Evolutionary conservation across 345 rosid genomes (phyloP), one percentile per base, ranked within the genome.

Genomic region (Hirschfeldia incana): DNA sequence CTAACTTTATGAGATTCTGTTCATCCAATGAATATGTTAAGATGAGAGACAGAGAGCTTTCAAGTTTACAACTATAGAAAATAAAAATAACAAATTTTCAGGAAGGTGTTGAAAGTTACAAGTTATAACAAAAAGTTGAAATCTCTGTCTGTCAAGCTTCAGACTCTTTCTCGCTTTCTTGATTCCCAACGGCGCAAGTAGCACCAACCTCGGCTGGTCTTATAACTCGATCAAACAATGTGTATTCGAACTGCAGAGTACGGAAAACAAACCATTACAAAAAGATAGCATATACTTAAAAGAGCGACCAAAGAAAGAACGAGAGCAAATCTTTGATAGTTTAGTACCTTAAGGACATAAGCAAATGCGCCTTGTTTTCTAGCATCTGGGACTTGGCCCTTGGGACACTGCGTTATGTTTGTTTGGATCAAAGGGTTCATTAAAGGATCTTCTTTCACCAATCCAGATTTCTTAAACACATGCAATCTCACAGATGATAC

Each of bases 191-290:
- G 0, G 76, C 86, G 59, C 78, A 86, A 67, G 97, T 93, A 33
- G 91, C 99, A 37, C 98, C 93, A 15, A 93, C 98, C 76, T 95
- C 97, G 0, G 98, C 99, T 21, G 99, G 97, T 64, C 98, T 88
- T 74, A 93, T 87, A 42, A 91, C 92, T 76, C 98, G 85, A 51
- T 44, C 97, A 9, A 85, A 77, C 12, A 95, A 87, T 61, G 82
- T 73, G 84, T 89, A 94, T 74, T 98, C 98, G 21, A 88, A 69
- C 98, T 94, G 94, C 82, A 83, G 33, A 26, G 11, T 42, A 67
- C 49, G 49, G 63, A 34, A 29, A 17, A 11, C 67, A 74, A 46
- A 51, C 60, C 30, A 4, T 55, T 32, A 69, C 46, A 36, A 69
- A 32, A 63, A 63, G 32, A 13, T 36, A 51, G 7, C 44, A 51